Conservation (phyloP, 768 basidiomycete genomes). For the Royoungia palumana region DNA sequence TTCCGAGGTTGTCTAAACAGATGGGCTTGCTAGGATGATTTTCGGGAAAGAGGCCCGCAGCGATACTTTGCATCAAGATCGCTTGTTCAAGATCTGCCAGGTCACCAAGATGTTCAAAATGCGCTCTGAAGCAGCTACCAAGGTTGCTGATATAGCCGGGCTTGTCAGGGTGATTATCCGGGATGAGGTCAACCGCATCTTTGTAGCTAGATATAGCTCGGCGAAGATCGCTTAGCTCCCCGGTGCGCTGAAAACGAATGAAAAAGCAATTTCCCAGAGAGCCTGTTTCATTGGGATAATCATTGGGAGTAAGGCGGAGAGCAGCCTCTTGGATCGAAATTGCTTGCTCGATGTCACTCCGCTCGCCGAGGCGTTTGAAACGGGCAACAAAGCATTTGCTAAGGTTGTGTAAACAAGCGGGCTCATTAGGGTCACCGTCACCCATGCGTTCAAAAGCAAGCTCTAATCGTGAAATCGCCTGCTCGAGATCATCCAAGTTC, state of each 20-base stretch:
- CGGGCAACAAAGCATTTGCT: neutral
- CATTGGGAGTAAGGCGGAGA: neutral
- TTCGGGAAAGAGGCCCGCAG: neutral
- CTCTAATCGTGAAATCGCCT: neutral
- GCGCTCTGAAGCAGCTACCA: neutral
- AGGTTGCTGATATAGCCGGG: neutral
- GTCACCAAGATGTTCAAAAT: neutral
- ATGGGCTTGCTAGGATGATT: neutral
- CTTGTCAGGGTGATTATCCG: too few species aligned
- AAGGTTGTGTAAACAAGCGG: neutral
- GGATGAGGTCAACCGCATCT: too few species aligned
- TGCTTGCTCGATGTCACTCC: slow-evolving; percentile 3
- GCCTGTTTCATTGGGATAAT: neutral
- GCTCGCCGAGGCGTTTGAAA: neutral
- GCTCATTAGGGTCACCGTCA: neutral
- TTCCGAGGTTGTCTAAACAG: slow-evolving; percentile 2
- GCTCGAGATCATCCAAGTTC: slow-evolving; percentile 1
- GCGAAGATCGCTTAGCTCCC: neutral
- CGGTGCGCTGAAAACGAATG: neutral
- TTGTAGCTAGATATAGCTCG: too few species aligned
- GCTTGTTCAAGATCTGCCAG: slow-evolving; percentile 1
- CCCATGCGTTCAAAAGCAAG: neutral
- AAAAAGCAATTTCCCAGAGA: neutral
- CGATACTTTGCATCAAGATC: neutral
- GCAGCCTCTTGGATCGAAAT: neutral